Evolutionary conservation across 768 basidiomycete species (phyloP), one percentile per base, ranked within the genome.

Genomic region (Lactifluus pinguis): DNA sequence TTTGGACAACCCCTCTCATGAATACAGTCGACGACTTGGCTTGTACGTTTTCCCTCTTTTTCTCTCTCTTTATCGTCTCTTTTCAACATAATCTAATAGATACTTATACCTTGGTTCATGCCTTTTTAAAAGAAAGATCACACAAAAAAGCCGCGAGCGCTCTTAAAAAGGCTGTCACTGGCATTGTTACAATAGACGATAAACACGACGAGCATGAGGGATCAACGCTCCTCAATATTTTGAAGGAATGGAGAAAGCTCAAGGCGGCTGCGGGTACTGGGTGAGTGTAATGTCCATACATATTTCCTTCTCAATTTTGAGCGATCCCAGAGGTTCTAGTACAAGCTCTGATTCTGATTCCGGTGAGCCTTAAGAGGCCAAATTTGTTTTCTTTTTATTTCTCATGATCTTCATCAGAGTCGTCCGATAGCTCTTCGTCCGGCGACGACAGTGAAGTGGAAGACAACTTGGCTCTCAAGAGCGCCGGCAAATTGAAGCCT

Each of bases 71-170:
- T 39, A 9, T 29, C 14, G 4, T 32, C 0, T 11, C 44, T 17
- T 8, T 30, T 13, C 49, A 45, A 21, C 17, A 42, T 25, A 49
- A 17, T 41, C 6, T 36, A 13, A 36, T 68, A 92, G 91, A 78
- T 25, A 85, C 87, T 4, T 94, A 92, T 76, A 79, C 82, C 66
- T 73, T 91, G 53, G 83, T 94, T 60, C 80, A 91, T 68, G 75
- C 82, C 9, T 94, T 93, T 73, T 77, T 94, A 41, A 76, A 72
- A 60, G 80, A 83, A 68, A 82, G 79, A 50, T 78, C 80, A 0
- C 86, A 92, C 70, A 69, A 70, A 34, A 89, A 89, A 67, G 87
- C 83, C 8, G 91, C 91, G 9, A 76, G 80, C 59, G 84, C 86
- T 1, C 75, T 92, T 53, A 89, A 83, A 74, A 88, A 85, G 65